Percentiles rank a stretch among this genome's conserved stretches.
These are phyloP conservation scores for Suhomyces vadensis DNA, from an alignment of 805 yeast genomes.

Conservation along the genomic window DNA sequence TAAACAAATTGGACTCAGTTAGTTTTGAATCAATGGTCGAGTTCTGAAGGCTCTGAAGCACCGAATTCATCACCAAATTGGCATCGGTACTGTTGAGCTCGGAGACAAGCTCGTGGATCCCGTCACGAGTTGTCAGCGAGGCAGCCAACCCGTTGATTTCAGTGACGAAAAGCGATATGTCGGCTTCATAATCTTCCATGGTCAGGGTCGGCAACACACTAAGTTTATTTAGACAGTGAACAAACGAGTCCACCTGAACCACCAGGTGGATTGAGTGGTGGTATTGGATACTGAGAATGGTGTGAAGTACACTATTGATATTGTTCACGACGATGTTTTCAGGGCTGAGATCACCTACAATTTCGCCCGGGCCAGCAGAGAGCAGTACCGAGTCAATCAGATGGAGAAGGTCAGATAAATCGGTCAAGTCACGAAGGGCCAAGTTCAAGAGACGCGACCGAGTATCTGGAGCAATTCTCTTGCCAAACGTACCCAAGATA, in stretches of 20 bases:
- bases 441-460: slow-evolving; percentile 16
- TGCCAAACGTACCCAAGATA: slow-evolving; percentile 31
- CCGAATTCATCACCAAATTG: slow-evolving; percentile 7
- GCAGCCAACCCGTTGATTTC: slow-evolving; percentile 71
- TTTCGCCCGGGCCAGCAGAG: background rate
- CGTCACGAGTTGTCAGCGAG: slow-evolving; percentile 53
- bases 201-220: slow-evolving; percentile 45
- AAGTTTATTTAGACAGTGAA: slow-evolving; percentile 34
- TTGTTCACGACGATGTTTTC: slow-evolving; percentile 20
- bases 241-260: slow-evolving; percentile 22
- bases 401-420: background rate
- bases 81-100: slow-evolving; percentile 49
- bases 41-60: background rate
- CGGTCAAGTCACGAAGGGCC: slow-evolving; percentile 25
- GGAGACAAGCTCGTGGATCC: slow-evolving; percentile 56
- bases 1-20: slow-evolving; percentile 43
- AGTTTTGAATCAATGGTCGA: slow-evolving; percentile 23
- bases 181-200: slow-evolving; percentile 52
- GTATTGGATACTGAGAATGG: slow-evolving; percentile 33
- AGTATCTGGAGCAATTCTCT: slow-evolving; percentile 19
- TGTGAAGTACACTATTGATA: slow-evolving; percentile 33
- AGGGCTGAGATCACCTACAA: slow-evolving; percentile 17
- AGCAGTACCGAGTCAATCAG: background rate
- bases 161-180: slow-evolving; percentile 70
- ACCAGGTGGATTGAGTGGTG: slow-evolving; percentile 17